phyloP scores from a whole-genome alignment of 257 asterid genomes.

The Marsdenia floribunda region DNA sequence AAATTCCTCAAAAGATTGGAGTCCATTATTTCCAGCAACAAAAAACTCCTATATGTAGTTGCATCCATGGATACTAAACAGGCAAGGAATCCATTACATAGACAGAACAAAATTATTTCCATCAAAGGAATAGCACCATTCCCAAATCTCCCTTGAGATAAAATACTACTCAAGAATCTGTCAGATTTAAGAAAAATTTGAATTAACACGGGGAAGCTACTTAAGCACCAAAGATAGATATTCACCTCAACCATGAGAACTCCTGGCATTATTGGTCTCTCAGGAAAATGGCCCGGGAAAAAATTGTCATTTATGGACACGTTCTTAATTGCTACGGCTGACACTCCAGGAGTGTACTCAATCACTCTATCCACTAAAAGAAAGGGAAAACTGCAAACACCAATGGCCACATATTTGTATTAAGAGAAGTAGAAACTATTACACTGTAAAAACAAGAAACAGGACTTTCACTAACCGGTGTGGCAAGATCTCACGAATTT shows the following conservation, averaged over 20 bases:
- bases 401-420: not conserved
- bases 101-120: not conserved
- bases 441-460: not conserved
- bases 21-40: not conserved
- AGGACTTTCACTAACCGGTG: constrained; percentile 49
- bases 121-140: not conserved
- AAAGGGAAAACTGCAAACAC: constrained; percentile 62
- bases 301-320: constrained; percentile 85
- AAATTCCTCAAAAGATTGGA: not conserved
- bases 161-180: not conserved
- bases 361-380: constrained; percentile 88
- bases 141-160: not conserved
- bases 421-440: not conserved
- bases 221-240: constrained; percentile 8
- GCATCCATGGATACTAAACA: not conserved
- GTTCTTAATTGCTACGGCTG: constrained; percentile 89
- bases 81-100: not conserved
- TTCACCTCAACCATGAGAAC: constrained; percentile 93
- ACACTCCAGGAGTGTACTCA: constrained; percentile 76
- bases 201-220: not conserved
- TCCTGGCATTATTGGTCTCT: constrained; percentile 96
- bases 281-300: constrained; percentile 93
- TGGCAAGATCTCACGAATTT: constrained; percentile 81
- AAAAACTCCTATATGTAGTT: not conserved
- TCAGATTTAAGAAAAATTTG: not conserved